Percentiles rank a stretch among this genome's conserved stretches.
Conservation (phyloP, 441 rosid species). For the Gossypium schwendimanii region DNA sequence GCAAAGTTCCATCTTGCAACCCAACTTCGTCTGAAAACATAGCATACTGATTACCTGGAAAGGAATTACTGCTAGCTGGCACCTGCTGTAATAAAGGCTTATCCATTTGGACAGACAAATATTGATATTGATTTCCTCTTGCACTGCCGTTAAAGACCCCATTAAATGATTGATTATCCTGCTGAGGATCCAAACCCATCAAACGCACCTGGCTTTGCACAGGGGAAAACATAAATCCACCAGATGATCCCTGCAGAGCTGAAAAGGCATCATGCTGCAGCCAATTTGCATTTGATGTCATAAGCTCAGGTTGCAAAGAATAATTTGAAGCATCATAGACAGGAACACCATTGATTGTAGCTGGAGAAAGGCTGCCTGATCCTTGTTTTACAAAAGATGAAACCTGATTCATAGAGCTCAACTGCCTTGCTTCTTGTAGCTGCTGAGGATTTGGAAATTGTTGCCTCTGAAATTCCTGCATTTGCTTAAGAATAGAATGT, state of each 20-base stretch:
- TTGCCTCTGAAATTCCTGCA: constrained; percentile 67
- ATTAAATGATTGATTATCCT: constrained; percentile 58
- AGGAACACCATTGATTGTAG: constrained; percentile 55
- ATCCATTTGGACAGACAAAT: constrained; percentile 43
- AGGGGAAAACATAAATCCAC: constrained; percentile 45
- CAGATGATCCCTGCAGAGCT: constrained; percentile 46
- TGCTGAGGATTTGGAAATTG: constrained; percentile 51
- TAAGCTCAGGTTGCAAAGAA: constrained; percentile 53
- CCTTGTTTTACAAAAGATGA: constrained; percentile 40
- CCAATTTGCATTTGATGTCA: constrained; percentile 54
- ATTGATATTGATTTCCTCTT: constrained; percentile 36
- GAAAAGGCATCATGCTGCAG: constrained; percentile 43
- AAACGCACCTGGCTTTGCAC: constrained; percentile 51
- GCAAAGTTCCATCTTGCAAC: constrained; percentile 36
- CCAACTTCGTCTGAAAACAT: constrained; percentile 36
- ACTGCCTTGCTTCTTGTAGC: constrained; percentile 46
- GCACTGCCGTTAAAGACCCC: constrained; percentile 51
- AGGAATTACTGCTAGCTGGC: constrained; percentile 41
- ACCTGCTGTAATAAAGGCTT: constrained; percentile 37
- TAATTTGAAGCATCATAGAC: constrained; percentile 52
- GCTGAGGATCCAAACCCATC: constrained; percentile 49
- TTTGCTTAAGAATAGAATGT: constrained; percentile 55
- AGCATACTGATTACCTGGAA: constrained; percentile 40
- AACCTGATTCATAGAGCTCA: constrained; percentile 41
- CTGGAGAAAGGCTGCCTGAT: constrained; percentile 33